Evolutionary conservation across 441 rosid genomes (phyloP).

Genomic region (Pelargonium cotyledonis): DNA sequence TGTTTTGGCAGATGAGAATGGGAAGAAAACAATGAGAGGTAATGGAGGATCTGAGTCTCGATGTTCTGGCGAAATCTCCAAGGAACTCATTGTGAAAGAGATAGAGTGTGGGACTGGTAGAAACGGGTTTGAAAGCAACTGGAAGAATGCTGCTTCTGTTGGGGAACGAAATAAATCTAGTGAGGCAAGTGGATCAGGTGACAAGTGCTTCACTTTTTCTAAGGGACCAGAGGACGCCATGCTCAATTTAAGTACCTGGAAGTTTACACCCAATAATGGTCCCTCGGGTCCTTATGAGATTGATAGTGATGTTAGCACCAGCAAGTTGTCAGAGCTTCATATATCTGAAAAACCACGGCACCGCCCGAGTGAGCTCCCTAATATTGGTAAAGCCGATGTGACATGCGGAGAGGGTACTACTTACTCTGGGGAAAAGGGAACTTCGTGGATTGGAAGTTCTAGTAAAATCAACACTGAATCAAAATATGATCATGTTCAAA

Average conservation of each 20-base stretch:
- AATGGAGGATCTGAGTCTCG: constrained; percentile 35
- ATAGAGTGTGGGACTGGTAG: constrained; percentile 58
- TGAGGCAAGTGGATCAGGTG: constrained; percentile 34
- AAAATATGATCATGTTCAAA: constrained; percentile 31
- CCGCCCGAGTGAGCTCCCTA: constrained; percentile 23
- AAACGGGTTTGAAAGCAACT: constrained; percentile 53
- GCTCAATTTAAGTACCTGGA: constrained; percentile 57
- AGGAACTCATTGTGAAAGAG: constrained; percentile 86
- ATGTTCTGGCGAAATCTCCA: constrained; percentile 40
- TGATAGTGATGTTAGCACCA: constrained; percentile 31
- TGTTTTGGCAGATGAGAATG: constrained; percentile 35
- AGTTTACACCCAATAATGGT: constrained; percentile 46
- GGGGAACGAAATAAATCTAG: constrained; percentile 40
- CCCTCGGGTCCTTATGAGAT: constrained; percentile 34
- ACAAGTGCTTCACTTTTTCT: constrained; percentile 38
- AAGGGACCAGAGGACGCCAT: constrained; percentile 40
- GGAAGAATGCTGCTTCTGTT: constrained; percentile 42
- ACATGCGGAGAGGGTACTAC: constrained; percentile 52
- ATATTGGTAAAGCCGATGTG: constrained; percentile 35
- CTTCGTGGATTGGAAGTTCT: constrained; percentile 50
- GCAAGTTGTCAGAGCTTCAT: constrained; percentile 15
- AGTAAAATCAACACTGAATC: constrained; percentile 41
- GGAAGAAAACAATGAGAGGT: constrained; percentile 23
- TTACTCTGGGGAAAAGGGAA: constrained; percentile 45
- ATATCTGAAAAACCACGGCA: constrained; percentile 31